phyloP scores from a whole-genome alignment of 805 yeast genomes.

The Jamesozyma jinghongensis region DNA sequence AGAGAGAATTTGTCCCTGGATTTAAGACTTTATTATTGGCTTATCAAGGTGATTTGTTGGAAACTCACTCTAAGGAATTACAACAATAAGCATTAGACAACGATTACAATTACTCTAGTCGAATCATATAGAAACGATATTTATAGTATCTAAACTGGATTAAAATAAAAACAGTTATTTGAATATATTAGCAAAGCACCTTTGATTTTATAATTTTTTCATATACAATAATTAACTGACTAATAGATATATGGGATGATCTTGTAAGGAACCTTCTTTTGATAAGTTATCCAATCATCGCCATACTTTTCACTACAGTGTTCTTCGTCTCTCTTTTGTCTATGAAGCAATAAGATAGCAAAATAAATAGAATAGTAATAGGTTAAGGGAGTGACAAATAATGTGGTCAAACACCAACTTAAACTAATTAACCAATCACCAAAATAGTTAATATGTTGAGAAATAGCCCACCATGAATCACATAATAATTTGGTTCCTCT shows the following conservation, averaged over 20 bases:
- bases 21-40: conserved; percentile 39
- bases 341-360: conserved; percentile 70
- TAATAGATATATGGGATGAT: conserved; percentile 83
- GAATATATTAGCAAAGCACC: too few species aligned
- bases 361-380: conserved; percentile 83
- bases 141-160: not conserved
- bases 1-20: conserved; percentile 43
- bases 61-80: conserved; percentile 52
- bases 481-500: conserved; percentile 72
- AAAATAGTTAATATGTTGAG: conserved; percentile 89
- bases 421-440: conserved; percentile 93
- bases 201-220: not conserved
- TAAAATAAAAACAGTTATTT: conserved; percentile 4
- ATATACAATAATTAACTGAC: conserved; percentile 5
- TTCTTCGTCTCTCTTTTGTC: conserved; percentile 86
- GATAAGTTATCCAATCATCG: conserved; percentile 76
- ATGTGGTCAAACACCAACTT: conserved; percentile 90
- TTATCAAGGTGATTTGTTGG: conserved; percentile 56
- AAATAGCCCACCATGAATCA: conserved; percentile 93
- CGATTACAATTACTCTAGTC: too few species aligned
- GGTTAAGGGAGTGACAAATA: conserved; percentile 69
- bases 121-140: too few species aligned
- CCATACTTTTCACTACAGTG: conserved; percentile 86
- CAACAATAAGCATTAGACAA: too few species aligned
- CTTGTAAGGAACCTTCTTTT: conserved; percentile 72